These are phyloP conservation scores for Mycosarcoma mackinlayi DNA, from an alignment of 1,284 basidiomycete species.

Conservation along the genomic window DNA sequence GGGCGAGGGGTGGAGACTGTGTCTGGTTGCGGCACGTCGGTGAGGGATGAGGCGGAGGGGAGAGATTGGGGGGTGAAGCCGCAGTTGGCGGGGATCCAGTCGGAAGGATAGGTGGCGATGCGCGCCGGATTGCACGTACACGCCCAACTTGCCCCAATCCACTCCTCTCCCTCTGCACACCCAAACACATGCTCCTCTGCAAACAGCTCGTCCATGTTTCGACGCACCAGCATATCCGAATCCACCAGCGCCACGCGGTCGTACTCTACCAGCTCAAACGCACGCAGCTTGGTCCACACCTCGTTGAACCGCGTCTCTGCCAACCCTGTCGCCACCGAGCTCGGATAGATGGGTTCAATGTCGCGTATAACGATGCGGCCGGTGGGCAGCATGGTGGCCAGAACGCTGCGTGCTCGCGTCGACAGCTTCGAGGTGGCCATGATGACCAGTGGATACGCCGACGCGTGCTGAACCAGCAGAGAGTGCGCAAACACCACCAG, in stretches of 20 bases:
- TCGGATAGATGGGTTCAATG: constrained; percentile 47
- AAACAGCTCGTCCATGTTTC: constrained; percentile 92
- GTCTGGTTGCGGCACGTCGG: constrained; percentile 65
- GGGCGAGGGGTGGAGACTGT: constrained; percentile 75
- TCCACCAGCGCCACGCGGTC: constrained; percentile 86
- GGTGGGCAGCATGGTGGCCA: constrained; percentile 32
- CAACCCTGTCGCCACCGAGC: constrained; percentile 12
- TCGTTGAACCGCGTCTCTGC: constrained; percentile 57
- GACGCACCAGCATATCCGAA: constrained; percentile 87
- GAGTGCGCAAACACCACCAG: constrained; percentile 56
- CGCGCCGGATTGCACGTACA: constrained; percentile 93
- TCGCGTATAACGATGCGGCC: constrained; percentile 31
- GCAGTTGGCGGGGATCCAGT: constrained; percentile 92
- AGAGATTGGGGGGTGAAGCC: constrained; percentile 75
- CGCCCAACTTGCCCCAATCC: constrained; percentile 84
- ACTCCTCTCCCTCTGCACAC: constrained; percentile 73
- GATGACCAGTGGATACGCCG: constrained; percentile 54
- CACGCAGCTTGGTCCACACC: constrained; percentile 67
- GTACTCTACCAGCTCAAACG: constrained; percentile 59
- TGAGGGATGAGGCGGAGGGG: constrained; percentile 70
- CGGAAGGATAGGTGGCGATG: constrained; percentile 82
- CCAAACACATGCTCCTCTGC: constrained; percentile 63
- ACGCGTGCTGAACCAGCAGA: constrained; percentile 42
- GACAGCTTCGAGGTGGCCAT: constrained; percentile 53
- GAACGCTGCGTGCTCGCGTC: constrained; percentile 20